phyloP scores from a whole-genome alignment of 2,329 filamentous ascomycete genomes.

The Proliferodiscus dingleyae region DNA sequence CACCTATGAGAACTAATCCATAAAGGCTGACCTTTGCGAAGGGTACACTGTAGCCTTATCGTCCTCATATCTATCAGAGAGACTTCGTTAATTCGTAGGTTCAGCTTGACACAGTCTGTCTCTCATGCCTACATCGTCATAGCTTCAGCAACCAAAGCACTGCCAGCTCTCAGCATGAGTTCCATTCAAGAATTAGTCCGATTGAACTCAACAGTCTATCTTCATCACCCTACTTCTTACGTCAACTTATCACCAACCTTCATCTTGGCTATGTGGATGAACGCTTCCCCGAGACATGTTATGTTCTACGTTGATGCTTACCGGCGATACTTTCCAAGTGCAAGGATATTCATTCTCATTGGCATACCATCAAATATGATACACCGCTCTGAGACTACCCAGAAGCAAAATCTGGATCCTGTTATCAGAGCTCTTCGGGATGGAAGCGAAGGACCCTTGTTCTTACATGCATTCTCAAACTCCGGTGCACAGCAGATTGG shows the following conservation, averaged over 20 bases:
- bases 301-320: neutral
- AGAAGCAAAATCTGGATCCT: neutral
- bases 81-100: too few species aligned
- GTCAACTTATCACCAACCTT: neutral
- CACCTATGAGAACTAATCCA: too few species aligned
- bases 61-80: too few species aligned
- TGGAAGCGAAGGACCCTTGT: neutral
- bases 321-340: neutral
- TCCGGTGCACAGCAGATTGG: neutral
- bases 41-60: too few species aligned
- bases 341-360: neutral
- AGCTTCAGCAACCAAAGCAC: too few species aligned
- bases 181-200: neutral
- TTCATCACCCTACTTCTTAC: neutral
- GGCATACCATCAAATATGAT: neutral
- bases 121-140: too few species aligned
- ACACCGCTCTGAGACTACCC: neutral
- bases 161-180: too few species aligned
- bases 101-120: too few species aligned
- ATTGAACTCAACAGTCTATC: neutral
- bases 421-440: neutral
- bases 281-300: neutral
- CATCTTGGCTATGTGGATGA: neutral
- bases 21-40: too few species aligned
- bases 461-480: neutral